A percentile compares a stretch with the other conserved stretches of the same genome.
Conservation (phyloP, 495 filamentous ascomycete genomes). For the Neurospora tetrasperma region DNA sequence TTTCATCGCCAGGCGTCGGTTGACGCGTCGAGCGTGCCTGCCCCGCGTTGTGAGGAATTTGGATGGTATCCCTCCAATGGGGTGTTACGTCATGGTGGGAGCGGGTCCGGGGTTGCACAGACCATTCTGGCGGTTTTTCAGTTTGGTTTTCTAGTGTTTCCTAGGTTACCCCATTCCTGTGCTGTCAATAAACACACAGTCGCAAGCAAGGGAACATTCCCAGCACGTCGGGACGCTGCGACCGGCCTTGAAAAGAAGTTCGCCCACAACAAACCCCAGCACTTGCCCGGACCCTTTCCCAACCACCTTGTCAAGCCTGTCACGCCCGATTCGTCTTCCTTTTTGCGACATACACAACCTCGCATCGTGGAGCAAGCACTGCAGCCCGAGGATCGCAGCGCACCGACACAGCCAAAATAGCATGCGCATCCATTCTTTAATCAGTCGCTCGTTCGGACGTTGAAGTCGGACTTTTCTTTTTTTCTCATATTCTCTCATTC, state of each 20-base stretch:
- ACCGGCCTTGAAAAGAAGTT: neutral
- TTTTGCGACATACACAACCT: neutral
- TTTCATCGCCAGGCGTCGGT: neutral
- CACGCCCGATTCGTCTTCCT: neutral
- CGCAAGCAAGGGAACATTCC: constrained; percentile 1
- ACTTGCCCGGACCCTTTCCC: neutral
- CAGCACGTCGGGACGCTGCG: constrained; percentile 1
- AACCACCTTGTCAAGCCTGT: neutral
- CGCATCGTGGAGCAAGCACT: neutral
- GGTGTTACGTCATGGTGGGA: neutral
- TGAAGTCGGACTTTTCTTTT: neutral
- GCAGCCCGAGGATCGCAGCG: neutral
- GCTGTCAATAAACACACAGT: neutral
- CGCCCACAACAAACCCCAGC: neutral
- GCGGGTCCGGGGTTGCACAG: neutral
- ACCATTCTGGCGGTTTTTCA: neutral
- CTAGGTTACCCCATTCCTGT: neutral
- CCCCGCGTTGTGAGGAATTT: neutral
- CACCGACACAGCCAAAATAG: neutral
- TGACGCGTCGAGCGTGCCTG: neutral
- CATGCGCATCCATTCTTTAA: neutral
- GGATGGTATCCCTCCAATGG: neutral
- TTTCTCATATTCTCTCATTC: neutral
- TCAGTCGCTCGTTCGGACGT: neutral
- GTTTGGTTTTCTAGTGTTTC: neutral